phyloP scores from a whole-genome alignment of 148 eudicot genomes.

The Amaranthus hypochondriacus region DNA sequence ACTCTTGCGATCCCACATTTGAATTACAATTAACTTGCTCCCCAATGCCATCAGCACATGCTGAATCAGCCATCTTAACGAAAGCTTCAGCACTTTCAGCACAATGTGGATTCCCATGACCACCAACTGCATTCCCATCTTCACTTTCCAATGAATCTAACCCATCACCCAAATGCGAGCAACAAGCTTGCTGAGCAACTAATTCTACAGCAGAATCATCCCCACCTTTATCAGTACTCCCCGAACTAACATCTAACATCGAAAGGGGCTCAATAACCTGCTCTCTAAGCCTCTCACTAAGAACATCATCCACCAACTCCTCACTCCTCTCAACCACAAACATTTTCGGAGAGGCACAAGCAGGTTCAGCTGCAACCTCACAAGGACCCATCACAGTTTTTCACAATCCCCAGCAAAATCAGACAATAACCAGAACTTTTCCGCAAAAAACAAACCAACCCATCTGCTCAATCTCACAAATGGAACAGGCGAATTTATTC shows the following conservation, averaged over 20 bases:
- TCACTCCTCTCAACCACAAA: constrained; percentile 17
- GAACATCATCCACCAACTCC: constrained; percentile 5
- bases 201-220: not conserved
- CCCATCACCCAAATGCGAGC: not conserved
- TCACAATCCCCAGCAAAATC: constrained; percentile 13
- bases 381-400: constrained; percentile 29
- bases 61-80: not conserved
- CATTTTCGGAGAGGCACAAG: constrained; percentile 13
- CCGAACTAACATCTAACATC: not conserved
- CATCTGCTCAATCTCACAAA: constrained; percentile 16
- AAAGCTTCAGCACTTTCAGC: not conserved
- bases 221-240: not conserved
- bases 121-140: not conserved
- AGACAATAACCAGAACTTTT: not conserved
- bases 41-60: constrained; percentile 12
- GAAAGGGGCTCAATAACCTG: constrained; percentile 4
- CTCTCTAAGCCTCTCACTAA: not conserved
- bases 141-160: not conserved
- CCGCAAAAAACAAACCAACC: not conserved
- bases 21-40: constrained; percentile 1
- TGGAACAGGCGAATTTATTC: constrained; percentile 7
- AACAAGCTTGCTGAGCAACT: constrained; percentile 2
- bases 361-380: constrained; percentile 10
- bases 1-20: constrained; percentile 16
- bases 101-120: not conserved